Conservation (phyloP, 2,329 filamentous ascomycete genomes). For the Sphaerostilbella broomeana region DNA sequence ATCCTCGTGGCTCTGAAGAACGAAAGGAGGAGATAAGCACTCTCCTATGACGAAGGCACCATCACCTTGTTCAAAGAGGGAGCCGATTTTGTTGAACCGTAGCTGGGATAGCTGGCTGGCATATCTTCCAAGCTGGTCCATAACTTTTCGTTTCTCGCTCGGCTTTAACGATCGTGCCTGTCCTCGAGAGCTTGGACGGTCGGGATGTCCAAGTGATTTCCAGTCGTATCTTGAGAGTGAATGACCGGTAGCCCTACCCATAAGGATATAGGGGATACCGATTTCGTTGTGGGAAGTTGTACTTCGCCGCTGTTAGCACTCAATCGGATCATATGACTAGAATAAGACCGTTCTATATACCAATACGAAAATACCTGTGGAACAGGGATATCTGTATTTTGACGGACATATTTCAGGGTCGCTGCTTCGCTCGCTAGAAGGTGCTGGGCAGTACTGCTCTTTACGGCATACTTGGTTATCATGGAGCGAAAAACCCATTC, state of each 20-base stretch:
- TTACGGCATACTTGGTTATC: no score
- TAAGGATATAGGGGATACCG: no score
- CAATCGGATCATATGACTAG: no score
- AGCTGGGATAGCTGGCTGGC: constrained; percentile 21
- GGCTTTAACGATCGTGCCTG: constrained; percentile 7
- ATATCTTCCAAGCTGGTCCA: constrained; percentile 22
- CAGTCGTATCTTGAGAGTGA: no score
- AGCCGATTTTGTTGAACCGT: constrained; percentile 23
- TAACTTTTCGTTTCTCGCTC: constrained; percentile 21
- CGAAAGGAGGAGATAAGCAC: constrained; percentile 14
- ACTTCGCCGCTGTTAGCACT: no score
- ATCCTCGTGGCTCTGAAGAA: constrained; percentile 12
- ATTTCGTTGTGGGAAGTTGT: no score
- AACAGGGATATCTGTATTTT: constrained; percentile 25
- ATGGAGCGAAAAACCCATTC: no score
- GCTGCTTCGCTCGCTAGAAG: constrained; percentile 27
- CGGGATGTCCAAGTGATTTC: no score
- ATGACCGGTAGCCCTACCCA: no score
- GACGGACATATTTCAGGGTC: constrained; percentile 24
- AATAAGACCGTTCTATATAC: no score
- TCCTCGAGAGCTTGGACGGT: constrained; percentile 8
- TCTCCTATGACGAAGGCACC: constrained; percentile 13
- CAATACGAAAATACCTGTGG: constrained; percentile 23
- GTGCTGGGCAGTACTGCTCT: no score
- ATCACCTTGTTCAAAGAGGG: constrained; percentile 22